Base-by-base conservation (phyloP, 306 rosid genomes). In the Trichosanthes truncata region DNA sequence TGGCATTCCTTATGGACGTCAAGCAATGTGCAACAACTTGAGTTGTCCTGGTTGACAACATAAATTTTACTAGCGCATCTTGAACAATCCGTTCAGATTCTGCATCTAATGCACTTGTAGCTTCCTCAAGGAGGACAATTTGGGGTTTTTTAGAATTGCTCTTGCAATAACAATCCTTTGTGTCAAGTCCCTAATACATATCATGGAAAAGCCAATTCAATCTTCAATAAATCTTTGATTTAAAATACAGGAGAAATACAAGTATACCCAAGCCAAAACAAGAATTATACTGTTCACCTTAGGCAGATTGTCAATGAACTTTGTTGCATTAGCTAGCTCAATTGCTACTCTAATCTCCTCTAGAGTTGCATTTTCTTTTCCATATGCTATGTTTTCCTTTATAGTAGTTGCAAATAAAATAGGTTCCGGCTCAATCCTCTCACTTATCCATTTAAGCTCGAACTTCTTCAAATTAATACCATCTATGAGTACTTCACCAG, bases 81-180 rank as follows among this genome's bases (percentile, higher is more conserved):
- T 91, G 98, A 82, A 93, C 98, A 79, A 94, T 72, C 29, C 90
- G 90, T 84, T 94, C 98, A 4, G 98, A 94, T 67, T 90, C 98
- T 2, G 97, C 83, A 87, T 94, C 98, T 36, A 94, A 61, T 0
- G 96, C 97, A 49, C 97, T 94, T 51, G 96, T 94, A 66, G 97
- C 98, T 87, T 94, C 97, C 74, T 94, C 98, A 26, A 94, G 96
- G 63, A 94, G 98, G 9, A 90, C 85, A 80, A 92, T 89, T 84
- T 20, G 90, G 0, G 98, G 97, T 90, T 89, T 92, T 94, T 82
- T 29, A 94, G 56, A 78, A 92, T 92, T 56, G 98, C 96, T 78
- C 97, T 88, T 72, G 97, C 93, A 62, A 94, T 92, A 38, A 97
- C 98, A 89, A 94, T 89, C 82, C 94, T 86, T 78, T 7, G 98